Base-by-base conservation (phyloP, 768 basidiomycete species). In the Mycena kentingensis region DNA sequence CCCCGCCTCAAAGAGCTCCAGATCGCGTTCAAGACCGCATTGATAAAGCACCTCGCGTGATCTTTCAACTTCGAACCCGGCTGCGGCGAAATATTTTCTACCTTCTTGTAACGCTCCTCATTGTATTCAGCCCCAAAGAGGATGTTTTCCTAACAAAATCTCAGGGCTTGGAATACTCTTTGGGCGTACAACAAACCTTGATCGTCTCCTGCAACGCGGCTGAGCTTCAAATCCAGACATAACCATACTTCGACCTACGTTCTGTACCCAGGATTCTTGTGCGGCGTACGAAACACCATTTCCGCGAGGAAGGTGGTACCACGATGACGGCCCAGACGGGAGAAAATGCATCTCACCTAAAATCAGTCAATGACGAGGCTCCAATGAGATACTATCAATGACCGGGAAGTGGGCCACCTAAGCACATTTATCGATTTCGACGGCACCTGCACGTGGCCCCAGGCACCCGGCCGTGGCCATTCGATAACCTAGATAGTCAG, bases 261-360 rank as follows among this genome's bases (percentile, higher is more conserved):
- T 91, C 64, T 86, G 83, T 4, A 91, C 84, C 90, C 90, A 95
- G 2, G 87, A 83, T 65, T 92, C 89, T 64, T 95, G 91, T 3
- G 87, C 87, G 4, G 87, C 87, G 63, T 90, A 92, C 2, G 89
- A 84, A 28, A 94, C 77, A 4, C 90, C 89, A 0, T 77, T 77
- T 3, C 72, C 71, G 3, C 88, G 74, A 12, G 90, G 90, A 2
- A 93, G 77, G 56, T 81, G 81, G 67, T 78, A 88, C 78, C 81
- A 87, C 0, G 87, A 83, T 36, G 79, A 75, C 1, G 80, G 73
- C 5, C 70, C 65, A 11, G 71, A 72, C 1, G 78, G 79, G 15
- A 77, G 65, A 61, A 83, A 87, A 64, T 87, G 83, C 83, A 89
- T 81, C 67, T 88, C 86, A 25, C 84, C 78, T 76, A 46, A 18